Evolutionary conservation across 2,329 filamentous ascomycete genomes (phyloP).

Genomic region (Colletotrichum magnum): DNA sequence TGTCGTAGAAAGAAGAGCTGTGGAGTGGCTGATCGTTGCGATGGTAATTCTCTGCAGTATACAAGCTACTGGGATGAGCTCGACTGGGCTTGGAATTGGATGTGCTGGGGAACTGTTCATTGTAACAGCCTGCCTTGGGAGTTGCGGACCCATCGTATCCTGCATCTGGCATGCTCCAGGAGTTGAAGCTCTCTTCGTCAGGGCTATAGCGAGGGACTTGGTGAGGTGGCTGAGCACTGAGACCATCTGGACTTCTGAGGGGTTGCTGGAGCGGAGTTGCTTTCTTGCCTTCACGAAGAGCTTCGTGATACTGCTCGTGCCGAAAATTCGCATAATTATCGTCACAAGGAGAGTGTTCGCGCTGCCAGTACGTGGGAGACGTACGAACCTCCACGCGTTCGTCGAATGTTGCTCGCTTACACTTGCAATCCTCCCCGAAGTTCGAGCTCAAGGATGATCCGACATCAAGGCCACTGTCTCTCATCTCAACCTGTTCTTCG

Average conservation of each 20-base stretch:
- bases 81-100: not conserved
- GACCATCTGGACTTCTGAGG: slow-evolving; percentile 30
- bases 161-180: slow-evolving; percentile 19
- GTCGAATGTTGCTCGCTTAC: slow-evolving; percentile 32
- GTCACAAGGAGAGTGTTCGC: slow-evolving; percentile 29
- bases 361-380: slow-evolving; percentile 38
- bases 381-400: slow-evolving; percentile 38
- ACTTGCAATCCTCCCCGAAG: not conserved
- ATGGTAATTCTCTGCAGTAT: not conserved
- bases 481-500: not conserved
- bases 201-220: not conserved
- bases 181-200: slow-evolving; percentile 38
- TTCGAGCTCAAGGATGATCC: slow-evolving; percentile 11
- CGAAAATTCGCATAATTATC: slow-evolving; percentile 26
- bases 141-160: not conserved
- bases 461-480: slow-evolving; percentile 2
- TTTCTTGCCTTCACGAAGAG: slow-evolving; percentile 33
- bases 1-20: not conserved
- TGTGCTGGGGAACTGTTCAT: not conserved
- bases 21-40: not conserved
- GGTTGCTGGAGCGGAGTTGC: slow-evolving; percentile 31
- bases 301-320: slow-evolving; percentile 31
- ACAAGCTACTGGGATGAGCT: not conserved
- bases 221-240: slow-evolving; percentile 11
- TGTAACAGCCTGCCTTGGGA: not conserved